phyloP scores from a whole-genome alignment of 495 filamentous ascomycete species.

The Neurospora sp. region DNA sequence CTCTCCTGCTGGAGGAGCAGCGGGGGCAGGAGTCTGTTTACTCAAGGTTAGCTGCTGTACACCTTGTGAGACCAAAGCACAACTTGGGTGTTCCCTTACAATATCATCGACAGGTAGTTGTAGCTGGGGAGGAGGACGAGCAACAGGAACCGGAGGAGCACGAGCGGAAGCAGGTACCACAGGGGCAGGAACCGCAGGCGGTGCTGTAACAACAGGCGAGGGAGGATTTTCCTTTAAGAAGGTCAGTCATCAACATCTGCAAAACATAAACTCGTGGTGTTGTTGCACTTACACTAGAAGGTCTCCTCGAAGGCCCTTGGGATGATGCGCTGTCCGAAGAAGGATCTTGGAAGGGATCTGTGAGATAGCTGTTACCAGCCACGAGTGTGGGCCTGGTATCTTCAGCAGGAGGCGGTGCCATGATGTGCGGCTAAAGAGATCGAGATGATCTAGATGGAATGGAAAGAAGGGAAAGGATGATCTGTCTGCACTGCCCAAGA shows the following conservation, averaged over 20 bases:
- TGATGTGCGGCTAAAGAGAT: neutral
- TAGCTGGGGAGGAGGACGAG: neutral
- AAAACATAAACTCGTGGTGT: neutral
- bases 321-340: slow-evolving; percentile 11
- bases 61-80: neutral
- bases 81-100: neutral
- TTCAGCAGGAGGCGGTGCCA: neutral
- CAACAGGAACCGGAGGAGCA: neutral
- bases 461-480: neutral
- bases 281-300: slow-evolving; percentile 9
- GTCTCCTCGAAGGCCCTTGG: slow-evolving; percentile 8
- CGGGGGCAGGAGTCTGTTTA: slow-evolving; percentile 4
- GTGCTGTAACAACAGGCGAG: neutral
- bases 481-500: neutral
- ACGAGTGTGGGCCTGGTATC: neutral
- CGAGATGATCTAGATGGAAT: neutral
- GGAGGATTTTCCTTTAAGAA: neutral
- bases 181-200: neutral
- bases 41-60: neutral
- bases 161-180: neutral
- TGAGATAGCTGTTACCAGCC: neutral
- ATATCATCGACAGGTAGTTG: neutral
- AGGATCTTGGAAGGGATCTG: slow-evolving; percentile 19
- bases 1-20: slow-evolving; percentile 3
- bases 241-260: neutral